These are phyloP conservation scores for Hemerocallis citrina DNA, from an alignment of 106 monocot species.

Conservation along the genomic window DNA sequence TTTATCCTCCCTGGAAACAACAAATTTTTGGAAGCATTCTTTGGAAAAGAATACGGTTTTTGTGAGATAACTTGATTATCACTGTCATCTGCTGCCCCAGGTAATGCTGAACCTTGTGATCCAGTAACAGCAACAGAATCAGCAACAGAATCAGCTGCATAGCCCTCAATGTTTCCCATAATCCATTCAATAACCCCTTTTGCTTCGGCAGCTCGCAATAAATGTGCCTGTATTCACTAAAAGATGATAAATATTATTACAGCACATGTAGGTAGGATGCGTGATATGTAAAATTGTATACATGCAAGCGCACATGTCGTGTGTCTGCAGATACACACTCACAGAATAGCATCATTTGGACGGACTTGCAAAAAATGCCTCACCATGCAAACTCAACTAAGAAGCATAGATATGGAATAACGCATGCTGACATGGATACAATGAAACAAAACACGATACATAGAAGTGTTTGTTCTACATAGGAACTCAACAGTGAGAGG, in stretches of 20 bases:
- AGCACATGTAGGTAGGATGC: constrained; percentile 6
- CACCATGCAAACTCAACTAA: too few species aligned
- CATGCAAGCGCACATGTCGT: background rate
- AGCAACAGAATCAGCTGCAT: too few species aligned
- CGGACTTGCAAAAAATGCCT: too few species aligned
- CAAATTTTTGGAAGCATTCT: constrained; percentile 35
- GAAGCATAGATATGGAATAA: too few species aligned
- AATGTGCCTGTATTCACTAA: constrained; percentile 83
- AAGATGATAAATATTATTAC: constrained; percentile 39
- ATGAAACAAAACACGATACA: too few species aligned
- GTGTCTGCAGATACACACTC: too few species aligned
- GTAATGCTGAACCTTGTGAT: constrained; percentile 22
- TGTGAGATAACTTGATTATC: constrained; percentile 32
- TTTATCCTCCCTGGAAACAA: constrained; percentile 50
- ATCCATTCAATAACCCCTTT: constrained; percentile 87
- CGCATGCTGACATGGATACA: too few species aligned
- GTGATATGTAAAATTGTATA: background rate
- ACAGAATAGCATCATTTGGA: too few species aligned
- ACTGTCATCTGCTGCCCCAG: constrained; percentile 41
- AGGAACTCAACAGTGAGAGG: too few species aligned
- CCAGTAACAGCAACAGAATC: constrained; percentile 39
- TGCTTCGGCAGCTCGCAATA: constrained; percentile 87
- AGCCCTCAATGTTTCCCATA: constrained; percentile 80
- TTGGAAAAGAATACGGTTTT: constrained; percentile 30
- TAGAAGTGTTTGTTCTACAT: too few species aligned